These are phyloP conservation scores for Neurospora discreta DNA, from an alignment of 495 filamentous ascomycete species.

Conservation along the genomic window DNA sequence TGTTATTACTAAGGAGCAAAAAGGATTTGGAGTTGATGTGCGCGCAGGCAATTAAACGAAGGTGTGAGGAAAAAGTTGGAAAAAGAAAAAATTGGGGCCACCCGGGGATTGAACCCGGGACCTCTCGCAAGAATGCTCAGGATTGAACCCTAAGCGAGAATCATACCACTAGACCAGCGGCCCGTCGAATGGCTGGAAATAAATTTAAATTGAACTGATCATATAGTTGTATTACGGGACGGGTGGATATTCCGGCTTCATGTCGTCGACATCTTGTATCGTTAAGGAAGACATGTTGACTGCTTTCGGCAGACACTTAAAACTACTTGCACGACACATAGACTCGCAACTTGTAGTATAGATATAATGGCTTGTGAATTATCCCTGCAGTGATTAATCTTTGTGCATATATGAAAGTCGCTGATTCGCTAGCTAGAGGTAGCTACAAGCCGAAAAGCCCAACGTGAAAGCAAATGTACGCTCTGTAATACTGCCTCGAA, in stretches of 20 bases:
- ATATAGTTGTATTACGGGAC: no score
- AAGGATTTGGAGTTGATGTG: not conserved
- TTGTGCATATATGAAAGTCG: not conserved
- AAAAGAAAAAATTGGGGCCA: not conserved
- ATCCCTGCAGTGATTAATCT: not conserved
- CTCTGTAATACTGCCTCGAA: not conserved
- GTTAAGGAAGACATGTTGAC: not conserved
- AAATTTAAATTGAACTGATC: fast-evolving
- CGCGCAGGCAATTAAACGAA: no score
- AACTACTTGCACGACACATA: not conserved
- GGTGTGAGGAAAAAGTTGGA: not conserved
- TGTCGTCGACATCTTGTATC: not conserved
- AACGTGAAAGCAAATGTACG: not conserved
- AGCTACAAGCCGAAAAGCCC: not conserved
- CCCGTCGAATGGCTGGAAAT: not conserved
- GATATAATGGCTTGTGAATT: not conserved
- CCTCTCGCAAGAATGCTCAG: not conserved
- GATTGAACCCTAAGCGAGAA: not conserved
- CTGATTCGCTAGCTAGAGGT: not conserved
- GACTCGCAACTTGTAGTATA: not conserved
- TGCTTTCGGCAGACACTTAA: not conserved
- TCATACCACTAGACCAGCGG: not conserved
- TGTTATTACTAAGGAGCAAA: not conserved
- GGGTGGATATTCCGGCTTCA: not conserved
- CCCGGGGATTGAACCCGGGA: not conserved